Evolutionary conservation across 2,329 filamentous ascomycete genomes (phyloP).

Genomic region (Stachybotrys elegans): DNA sequence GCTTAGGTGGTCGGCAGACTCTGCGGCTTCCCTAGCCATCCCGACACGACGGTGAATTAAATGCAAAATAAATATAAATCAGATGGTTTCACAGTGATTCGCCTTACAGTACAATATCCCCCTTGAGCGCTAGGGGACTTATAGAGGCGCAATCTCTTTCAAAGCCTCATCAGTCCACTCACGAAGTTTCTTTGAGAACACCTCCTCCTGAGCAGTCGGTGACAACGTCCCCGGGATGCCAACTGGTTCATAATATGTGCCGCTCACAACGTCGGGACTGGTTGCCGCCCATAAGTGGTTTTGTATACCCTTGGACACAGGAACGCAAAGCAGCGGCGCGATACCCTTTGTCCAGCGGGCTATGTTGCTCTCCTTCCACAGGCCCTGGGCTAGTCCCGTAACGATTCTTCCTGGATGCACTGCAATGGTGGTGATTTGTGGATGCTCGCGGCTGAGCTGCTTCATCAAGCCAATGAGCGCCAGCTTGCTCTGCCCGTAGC

Average conservation of each 20-base stretch:
- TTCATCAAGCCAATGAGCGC: background rate
- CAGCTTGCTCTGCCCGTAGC: slow-evolving; percentile 21
- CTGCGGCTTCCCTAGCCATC: too few relatives aligned
- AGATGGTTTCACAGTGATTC: too few relatives aligned
- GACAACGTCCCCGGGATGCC: slow-evolving; percentile 14
- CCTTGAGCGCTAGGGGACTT: too few relatives aligned
- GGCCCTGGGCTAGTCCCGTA: slow-evolving; percentile 5
- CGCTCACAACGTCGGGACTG: slow-evolving; percentile 17
- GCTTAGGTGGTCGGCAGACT: too few relatives aligned
- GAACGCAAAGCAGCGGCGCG: background rate
- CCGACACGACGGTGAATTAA: too few relatives aligned
- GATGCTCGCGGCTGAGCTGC: slow-evolving; percentile 5
- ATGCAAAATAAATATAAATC: too few relatives aligned
- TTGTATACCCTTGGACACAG: slow-evolving; percentile 19
- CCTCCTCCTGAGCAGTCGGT: background rate
- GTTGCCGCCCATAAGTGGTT: slow-evolving; percentile 34
- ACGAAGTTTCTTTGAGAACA: background rate
- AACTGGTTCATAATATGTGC: slow-evolving; percentile 28
- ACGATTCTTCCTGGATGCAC: slow-evolving; percentile 7
- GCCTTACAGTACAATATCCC: too few relatives aligned
- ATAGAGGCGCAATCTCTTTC: too few relatives aligned
- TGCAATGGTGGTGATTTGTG: slow-evolving; percentile 11
- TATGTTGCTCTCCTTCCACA: slow-evolving; percentile 5
- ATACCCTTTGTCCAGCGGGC: background rate
- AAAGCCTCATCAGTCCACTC: background rate